A percentile compares a stretch with the other conserved stretches of the same genome.
Evolutionary conservation across 2,329 filamentous ascomycete genomes (phyloP).

Genomic region (Ophiostoma piceae): DNA sequence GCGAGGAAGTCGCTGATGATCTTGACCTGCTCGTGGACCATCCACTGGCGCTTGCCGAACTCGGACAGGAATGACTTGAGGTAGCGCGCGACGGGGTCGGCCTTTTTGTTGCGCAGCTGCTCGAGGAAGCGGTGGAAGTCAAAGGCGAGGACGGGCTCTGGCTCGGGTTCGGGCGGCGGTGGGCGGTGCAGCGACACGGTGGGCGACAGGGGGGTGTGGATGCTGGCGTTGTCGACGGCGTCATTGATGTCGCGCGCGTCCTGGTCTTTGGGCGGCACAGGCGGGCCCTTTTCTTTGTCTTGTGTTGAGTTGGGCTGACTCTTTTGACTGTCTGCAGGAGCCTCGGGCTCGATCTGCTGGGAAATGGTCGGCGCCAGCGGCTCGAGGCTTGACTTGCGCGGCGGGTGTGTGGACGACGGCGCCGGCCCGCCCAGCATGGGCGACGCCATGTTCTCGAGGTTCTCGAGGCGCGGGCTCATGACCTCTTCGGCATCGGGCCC

Average conservation of each 20-base stretch:
- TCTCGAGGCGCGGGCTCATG: constrained; percentile 81
- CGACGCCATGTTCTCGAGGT: constrained; percentile 65
- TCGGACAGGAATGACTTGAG: constrained; percentile 90
- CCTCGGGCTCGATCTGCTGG: constrained; percentile 34
- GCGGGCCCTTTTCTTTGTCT: constrained; percentile 44
- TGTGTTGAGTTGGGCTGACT: constrained; percentile 1
- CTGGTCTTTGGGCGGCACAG: constrained; percentile 56
- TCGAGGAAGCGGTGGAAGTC: constrained; percentile 97
- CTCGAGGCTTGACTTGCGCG: constrained; percentile 80
- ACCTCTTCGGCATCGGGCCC: constrained; percentile 74
- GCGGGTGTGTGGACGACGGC: constrained; percentile 57
- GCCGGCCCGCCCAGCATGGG: constrained; percentile 61
- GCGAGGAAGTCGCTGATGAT: constrained; percentile 94
- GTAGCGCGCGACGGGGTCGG: constrained; percentile 95
- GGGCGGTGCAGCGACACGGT: constrained; percentile 52
- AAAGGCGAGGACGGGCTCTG: constrained; percentile 82
- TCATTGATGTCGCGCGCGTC: constrained; percentile 31
- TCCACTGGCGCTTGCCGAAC: constrained; percentile 97
- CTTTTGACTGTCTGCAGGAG: neutral
- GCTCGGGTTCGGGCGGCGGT: constrained; percentile 67
- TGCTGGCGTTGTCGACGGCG: constrained; percentile 18
- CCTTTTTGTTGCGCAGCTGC: constrained; percentile 90
- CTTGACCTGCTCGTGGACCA: constrained; percentile 99
- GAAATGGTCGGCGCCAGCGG: constrained; percentile 52
- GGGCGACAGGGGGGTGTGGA: constrained; percentile 41